Percentiles rank a stretch among this genome's conserved stretches.
Evolutionary conservation across 1,284 basidiomycete genomes (phyloP).

Genomic region (Rhodotorula sp.): DNA sequence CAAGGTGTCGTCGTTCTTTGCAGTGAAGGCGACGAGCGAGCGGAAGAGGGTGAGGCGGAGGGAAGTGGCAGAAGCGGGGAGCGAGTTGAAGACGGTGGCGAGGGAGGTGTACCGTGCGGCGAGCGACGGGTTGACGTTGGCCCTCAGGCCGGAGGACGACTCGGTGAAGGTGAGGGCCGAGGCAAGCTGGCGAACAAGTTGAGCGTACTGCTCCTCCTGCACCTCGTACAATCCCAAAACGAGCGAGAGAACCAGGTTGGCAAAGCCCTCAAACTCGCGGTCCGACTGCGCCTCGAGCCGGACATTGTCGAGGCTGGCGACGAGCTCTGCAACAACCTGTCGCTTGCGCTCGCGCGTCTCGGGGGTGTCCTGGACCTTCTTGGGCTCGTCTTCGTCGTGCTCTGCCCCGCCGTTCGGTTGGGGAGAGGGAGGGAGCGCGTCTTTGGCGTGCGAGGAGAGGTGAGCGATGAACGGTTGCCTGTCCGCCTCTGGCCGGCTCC

Average conservation of each 20-base stretch:
- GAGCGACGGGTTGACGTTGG: slow-evolving; percentile 22
- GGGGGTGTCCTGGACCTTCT: slow-evolving; percentile 10
- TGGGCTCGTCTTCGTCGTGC: slow-evolving; percentile 14
- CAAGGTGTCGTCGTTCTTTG: slow-evolving; percentile 66
- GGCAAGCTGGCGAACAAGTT: slow-evolving; percentile 13
- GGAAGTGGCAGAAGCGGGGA: slow-evolving; percentile 60
- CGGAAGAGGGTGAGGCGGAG: slow-evolving; percentile 54
- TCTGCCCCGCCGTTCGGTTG: neutral
- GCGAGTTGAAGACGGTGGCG: slow-evolving; percentile 81
- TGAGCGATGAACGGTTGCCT: slow-evolving; percentile 18
- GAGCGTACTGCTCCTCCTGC: slow-evolving; percentile 14
- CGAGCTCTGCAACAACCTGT: slow-evolving; percentile 14
- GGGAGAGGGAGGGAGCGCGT: slow-evolving; percentile 16
- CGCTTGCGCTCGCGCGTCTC: slow-evolving; percentile 23
- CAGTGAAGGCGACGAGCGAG: slow-evolving; percentile 61
- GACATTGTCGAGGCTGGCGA: slow-evolving; percentile 10
- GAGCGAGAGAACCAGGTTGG: slow-evolving; percentile 38
- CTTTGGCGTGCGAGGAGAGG: slow-evolving; percentile 18
- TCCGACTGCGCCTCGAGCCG: slow-evolving; percentile 20
- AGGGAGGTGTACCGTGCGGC: slow-evolving; percentile 57
- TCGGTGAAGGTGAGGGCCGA: slow-evolving; percentile 25
- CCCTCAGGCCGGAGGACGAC: neutral
- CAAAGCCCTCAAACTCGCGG: slow-evolving; percentile 31
- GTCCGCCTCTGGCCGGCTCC: slow-evolving; percentile 20
- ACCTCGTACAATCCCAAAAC: slow-evolving; percentile 23